Evolutionary conservation across 2,329 filamentous ascomycete genomes (phyloP).

Genomic region (Botryotinia globosa): DNA sequence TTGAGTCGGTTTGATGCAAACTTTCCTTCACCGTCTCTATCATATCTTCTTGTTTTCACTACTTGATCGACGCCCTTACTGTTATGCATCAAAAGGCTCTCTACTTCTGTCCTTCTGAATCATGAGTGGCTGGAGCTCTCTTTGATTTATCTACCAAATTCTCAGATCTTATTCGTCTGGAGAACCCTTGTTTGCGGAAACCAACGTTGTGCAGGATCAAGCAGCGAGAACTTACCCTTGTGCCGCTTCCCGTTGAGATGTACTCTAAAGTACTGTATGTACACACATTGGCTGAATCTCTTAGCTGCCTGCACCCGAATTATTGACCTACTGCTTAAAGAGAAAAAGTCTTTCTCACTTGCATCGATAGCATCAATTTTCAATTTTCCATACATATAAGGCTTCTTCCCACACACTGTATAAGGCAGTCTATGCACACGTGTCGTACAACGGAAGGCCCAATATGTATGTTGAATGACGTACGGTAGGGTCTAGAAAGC

Average conservation of each 20-base stretch:
- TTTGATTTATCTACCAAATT: not conserved
- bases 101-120: not conserved
- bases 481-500: not conserved
- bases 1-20: conserved; percentile 3
- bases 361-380: conserved; percentile 17
- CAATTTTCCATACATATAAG: conserved; percentile 18
- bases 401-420: conserved; percentile 10
- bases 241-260: conserved; percentile 13
- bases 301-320: not conserved
- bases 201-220: conserved; percentile 14
- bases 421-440: conserved; percentile 20
- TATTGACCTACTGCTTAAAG: not conserved
- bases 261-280: not conserved
- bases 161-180: not conserved
- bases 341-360: conserved; percentile 9
- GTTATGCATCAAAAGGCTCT: not conserved
- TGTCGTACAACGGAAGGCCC: conserved; percentile 20
- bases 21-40: conserved; percentile 9
- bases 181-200: not conserved
- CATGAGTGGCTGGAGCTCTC: conserved; percentile 12
- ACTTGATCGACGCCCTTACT: conserved; percentile 7
- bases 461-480: conserved; percentile 21
- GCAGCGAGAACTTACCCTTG: conserved; percentile 15
- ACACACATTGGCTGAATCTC: conserved; percentile 7
- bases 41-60: not conserved